Evolutionary conservation across 495 filamentous ascomycete species (phyloP), one percentile per base, ranked within the genome.

Genomic region (Penicillium roqueforti): DNA sequence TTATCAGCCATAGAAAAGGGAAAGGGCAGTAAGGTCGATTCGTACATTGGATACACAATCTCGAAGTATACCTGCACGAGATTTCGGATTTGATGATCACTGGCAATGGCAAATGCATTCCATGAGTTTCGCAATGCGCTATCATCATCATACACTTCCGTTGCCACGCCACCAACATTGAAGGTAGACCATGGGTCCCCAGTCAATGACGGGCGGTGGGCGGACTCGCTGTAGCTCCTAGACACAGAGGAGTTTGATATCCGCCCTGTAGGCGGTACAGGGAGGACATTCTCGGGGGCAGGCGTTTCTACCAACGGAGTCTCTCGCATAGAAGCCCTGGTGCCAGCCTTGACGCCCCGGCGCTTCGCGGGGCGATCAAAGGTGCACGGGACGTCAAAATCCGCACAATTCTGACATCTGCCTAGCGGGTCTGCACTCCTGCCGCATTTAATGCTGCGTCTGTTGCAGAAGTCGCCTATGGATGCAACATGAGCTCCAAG

Each of bases 351-450:
- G 41, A 68, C 63, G 38, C 88, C 88, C 51, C 88, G 79, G 10
- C 88, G 78, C 58, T 84, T 83, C 64, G 83, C 86, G 23, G 83
- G 83, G 49, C 88, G 72, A 42, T 84, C 73, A 62, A 85, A 89
- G 42, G 87, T 91, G 65, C 88, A 92, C 26, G 86, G 81, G 20
- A 91, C 86, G 40, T 85, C 77, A 36, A 92, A 80, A 29, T 83
- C 80, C 18, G 72, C 73, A 60, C 88, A 92, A 48, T 68, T 68
- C 37, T 68, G 60, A 43, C 66, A 68, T 13, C 66, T 55, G 20
- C 60, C 66, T 52, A 64, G 47, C 22, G 54, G 36, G n/a, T 62
- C 63, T 29, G 60, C 58, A 22, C 66, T 60, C 22, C 36, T 40
- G 42, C 60, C 55, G 43, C 66, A 68, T 44, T 62, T 66, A 26